Evolutionary conservation across 306 rosid genomes (phyloP).

Genomic region (Sindora glabra): DNA sequence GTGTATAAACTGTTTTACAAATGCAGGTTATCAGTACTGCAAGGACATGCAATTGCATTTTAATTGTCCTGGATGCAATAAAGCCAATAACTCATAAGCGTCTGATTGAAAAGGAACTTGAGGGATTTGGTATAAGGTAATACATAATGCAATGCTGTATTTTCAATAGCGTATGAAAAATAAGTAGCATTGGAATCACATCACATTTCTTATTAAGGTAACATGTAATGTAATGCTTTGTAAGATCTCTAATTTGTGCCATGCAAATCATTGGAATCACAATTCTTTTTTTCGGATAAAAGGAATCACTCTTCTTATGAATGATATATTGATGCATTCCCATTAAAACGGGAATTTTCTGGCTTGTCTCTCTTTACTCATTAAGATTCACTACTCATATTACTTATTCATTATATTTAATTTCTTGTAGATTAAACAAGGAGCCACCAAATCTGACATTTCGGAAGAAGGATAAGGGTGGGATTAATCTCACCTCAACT

Average conservation of each 20-base stretch:
- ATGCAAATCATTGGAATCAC: not conserved
- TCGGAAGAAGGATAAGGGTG: slow-evolving; percentile 96
- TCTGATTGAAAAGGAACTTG: slow-evolving; percentile 91
- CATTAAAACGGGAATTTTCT: not conserved
- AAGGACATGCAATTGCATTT: slow-evolving; percentile 95
- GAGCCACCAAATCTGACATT: slow-evolving; percentile 90
- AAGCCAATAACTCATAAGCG: slow-evolving; percentile 98
- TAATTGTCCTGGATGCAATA: slow-evolving; percentile 96
- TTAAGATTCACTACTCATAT: not conserved
- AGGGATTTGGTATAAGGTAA: slow-evolving; percentile 99
- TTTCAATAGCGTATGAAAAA: no score
- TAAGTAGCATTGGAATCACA: no score
- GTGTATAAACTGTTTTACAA: no score
- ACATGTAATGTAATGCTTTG: no score
- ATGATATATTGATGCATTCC: not conserved
- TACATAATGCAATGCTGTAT: slow-evolving; percentile 12
- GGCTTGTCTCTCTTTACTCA: slow-evolving; percentile 4
- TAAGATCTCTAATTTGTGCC: no score
- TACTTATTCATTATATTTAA: slow-evolving; percentile 1
- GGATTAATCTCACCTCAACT: slow-evolving; percentile 86
- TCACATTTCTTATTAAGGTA: no score
- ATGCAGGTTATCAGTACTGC: slow-evolving; percentile 96
- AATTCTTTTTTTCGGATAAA: no score
- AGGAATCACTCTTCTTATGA: no score
- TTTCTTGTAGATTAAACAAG: slow-evolving; percentile 75